Conservation (phyloP, 371 early-diverging fungal species). For the Blastocladiella emersonii region DNA sequence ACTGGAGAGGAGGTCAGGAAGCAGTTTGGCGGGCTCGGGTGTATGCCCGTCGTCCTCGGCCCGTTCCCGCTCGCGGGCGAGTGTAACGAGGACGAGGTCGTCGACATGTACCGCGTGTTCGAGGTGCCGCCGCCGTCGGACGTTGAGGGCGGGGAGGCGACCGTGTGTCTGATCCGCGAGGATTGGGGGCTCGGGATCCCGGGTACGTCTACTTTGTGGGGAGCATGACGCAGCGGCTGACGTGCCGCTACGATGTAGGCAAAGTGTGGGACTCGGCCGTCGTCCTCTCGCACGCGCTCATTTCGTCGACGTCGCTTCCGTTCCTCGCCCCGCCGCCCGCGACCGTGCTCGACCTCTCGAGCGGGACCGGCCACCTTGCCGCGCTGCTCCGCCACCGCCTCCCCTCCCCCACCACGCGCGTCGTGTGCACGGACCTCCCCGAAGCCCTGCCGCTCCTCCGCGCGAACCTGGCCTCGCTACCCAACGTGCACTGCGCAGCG, state of each 20-base stretch:
- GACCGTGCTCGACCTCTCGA: background rate
- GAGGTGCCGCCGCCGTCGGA: too few relatives aligned
- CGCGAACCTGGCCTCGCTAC: background rate
- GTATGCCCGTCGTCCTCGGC: background rate
- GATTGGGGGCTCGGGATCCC: background rate
- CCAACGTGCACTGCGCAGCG: background rate
- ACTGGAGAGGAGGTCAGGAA: background rate
- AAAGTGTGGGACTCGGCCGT: slow-evolving; percentile 1
- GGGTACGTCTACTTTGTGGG: background rate
- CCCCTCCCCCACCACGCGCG: background rate
- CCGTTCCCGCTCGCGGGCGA: too few relatives aligned
- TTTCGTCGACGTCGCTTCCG: background rate
- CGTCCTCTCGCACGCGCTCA: background rate
- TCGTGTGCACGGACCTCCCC: background rate
- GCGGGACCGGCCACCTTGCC: background rate
- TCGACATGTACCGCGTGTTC: too few relatives aligned
- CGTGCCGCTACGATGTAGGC: background rate
- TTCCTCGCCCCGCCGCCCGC: background rate
- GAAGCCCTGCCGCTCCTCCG: background rate
- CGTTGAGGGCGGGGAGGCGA: background rate
- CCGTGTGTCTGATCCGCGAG: background rate
- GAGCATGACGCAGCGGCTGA: background rate
- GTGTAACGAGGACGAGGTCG: too few relatives aligned
- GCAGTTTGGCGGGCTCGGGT: background rate
- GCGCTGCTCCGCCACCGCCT: background rate